Evolutionary conservation across 805 yeast species (phyloP).

Genomic region (Saccharomycopsis oosterbeekiorum): DNA sequence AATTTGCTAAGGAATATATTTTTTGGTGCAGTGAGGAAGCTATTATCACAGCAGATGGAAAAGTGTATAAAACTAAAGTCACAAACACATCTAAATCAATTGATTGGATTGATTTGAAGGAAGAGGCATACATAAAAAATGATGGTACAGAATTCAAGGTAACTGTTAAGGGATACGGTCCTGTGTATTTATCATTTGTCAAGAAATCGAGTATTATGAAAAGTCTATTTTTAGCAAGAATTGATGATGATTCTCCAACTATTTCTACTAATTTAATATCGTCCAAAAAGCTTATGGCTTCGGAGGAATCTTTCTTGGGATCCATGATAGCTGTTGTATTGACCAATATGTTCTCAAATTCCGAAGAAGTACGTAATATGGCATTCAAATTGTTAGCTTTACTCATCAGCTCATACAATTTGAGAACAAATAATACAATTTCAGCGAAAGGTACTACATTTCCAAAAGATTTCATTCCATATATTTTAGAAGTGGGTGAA

Average conservation of each 20-base stretch:
- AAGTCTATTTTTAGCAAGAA: conserved; percentile 12
- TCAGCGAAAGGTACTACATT: conserved; percentile 42
- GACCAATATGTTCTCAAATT: conserved; percentile 16
- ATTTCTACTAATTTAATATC: background rate
- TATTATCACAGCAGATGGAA: conserved; percentile 23
- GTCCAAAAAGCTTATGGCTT: background rate
- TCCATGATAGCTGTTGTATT: conserved; percentile 12
- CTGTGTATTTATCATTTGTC: conserved; percentile 6
- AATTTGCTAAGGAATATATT: conserved; percentile 43
- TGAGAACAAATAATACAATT: conserved; percentile 35
- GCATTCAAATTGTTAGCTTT: conserved; percentile 10
- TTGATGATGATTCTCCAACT: background rate
- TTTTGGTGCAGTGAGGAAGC: conserved; percentile 12
- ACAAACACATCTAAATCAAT: conserved; percentile 1
- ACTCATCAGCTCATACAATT: conserved; percentile 34
- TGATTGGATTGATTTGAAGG: conserved; percentile 14
- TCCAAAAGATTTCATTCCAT: conserved; percentile 45
- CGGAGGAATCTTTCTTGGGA: conserved; percentile 13
- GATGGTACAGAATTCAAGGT: conserved; percentile 13
- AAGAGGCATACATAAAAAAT: conserved; percentile 2
- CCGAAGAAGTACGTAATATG: conserved; percentile 24
- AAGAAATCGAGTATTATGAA: conserved; percentile 10
- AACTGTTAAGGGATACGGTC: conserved; percentile 7
- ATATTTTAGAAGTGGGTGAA: conserved; percentile 39
- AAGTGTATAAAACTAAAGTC: conserved; percentile 27